These are phyloP conservation scores for Lasiodiplodia sp. DNA, from an alignment of 2,329 filamentous ascomycete genomes.

Conservation along the genomic window DNA sequence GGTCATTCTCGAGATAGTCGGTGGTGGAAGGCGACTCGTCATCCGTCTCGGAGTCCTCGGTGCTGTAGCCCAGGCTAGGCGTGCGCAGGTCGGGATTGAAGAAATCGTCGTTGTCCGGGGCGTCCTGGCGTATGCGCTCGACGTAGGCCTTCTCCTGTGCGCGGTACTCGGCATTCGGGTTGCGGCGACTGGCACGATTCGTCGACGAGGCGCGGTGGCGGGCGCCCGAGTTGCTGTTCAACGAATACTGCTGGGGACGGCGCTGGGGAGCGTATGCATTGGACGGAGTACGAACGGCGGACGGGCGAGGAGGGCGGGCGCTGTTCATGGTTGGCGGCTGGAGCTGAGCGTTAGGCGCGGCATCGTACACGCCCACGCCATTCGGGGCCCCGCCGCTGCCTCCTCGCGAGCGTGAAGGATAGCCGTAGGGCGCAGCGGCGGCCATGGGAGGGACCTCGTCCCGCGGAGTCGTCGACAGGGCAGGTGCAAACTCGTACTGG, in stretches of 20 bases:
- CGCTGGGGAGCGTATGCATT: slow-evolving; percentile 60
- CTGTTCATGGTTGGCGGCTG: slow-evolving; percentile 37
- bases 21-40: slow-evolving; percentile 90
- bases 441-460: slow-evolving; percentile 46
- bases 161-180: slow-evolving; percentile 76
- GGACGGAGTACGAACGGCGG: slow-evolving; percentile 55
- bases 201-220: slow-evolving; percentile 65
- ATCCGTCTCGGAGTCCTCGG: slow-evolving; percentile 80
- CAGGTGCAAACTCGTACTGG: slow-evolving; percentile 49
- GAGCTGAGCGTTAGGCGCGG: slow-evolving; percentile 36
- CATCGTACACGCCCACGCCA: slow-evolving; percentile 38
- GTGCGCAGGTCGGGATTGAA: slow-evolving; percentile 73
- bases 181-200: slow-evolving; percentile 60
- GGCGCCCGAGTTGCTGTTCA: slow-evolving; percentile 50
- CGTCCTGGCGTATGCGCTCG: slow-evolving; percentile 85
- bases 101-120: slow-evolving; percentile 69
- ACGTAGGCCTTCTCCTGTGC: slow-evolving; percentile 96
- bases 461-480: slow-evolving; percentile 42
- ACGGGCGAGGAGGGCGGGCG: slow-evolving; percentile 46
- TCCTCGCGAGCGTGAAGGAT: slow-evolving; percentile 39
- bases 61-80: slow-evolving; percentile 70
- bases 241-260: slow-evolving; percentile 56
- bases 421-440: slow-evolving; percentile 37
- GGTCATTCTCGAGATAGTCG: slow-evolving; percentile 79
- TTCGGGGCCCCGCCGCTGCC: slow-evolving; percentile 34